Base-by-base conservation (phyloP, 768 basidiomycete genomes). In the Piloderma croceum region DNA sequence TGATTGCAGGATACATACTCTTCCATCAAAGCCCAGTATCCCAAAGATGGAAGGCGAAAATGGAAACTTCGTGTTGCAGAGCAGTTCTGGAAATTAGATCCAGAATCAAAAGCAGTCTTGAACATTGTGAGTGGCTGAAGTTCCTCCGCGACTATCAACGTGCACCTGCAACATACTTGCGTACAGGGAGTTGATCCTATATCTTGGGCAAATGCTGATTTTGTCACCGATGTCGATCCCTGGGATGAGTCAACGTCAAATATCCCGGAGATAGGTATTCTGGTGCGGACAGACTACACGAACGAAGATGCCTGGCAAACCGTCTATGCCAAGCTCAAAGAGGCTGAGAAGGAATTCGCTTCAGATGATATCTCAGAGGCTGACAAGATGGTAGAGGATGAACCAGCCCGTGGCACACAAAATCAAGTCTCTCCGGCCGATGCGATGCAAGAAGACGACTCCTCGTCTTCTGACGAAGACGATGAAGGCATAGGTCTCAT, bases 221-320 rank as follows among this genome's bases (percentile, higher is more conserved):
- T 54, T 39, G 43, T 48, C 29, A 51, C 44, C 6, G 81, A 81
- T 51, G 54, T 57, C 7, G 83, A 86, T 57, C 74, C 74, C 2
- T 53, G 74, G 44, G 82, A 85, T 56, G 54, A 52, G 9, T 46
- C 64, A 36, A 47, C 73, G 23, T 56, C 63, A 17, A 68, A 75
- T 18, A 69, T 62, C 6, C 67, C 67, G 1, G 74, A 76, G 42
- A 50, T 77, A 31, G 83, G 83, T 11, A 50, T 88, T 43, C 54
- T 89, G 34, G 54, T 89, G n/a, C 78, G 87, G 27, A 81, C 85
- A 7, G 83, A 89, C 51, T 88, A 72, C 55, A 69, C 77, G 7
- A 61, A 83, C 53, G 81, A 87, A 24, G 62, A 65, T 6, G 76
- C 84, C 1, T 89, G 86, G 86, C 52, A 62, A 10, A 45, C 57